Conservation (phyloP, 2,329 filamentous ascomycete genomes). For the Fusarium solani-melongenae region DNA sequence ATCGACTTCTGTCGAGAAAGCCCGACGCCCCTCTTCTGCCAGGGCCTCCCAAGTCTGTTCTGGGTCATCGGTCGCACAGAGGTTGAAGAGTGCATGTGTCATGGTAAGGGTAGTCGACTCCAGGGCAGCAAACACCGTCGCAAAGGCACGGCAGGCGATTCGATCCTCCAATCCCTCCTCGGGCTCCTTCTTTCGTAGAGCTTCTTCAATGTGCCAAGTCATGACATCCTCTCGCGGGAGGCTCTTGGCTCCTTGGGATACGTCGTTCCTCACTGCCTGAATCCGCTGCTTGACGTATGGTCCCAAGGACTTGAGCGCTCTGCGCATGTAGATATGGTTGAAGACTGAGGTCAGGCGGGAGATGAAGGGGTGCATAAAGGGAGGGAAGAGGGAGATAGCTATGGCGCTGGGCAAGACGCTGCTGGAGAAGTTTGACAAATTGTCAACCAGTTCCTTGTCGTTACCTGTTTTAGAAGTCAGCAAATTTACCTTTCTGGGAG, state of each 20-base stretch:
- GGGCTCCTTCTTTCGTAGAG: neutral
- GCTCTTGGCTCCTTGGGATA: neutral
- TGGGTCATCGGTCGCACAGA: rapidly evolving
- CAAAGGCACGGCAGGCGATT: neutral
- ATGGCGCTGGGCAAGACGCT: neutral
- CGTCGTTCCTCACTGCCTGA: neutral
- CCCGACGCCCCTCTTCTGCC: rapidly evolving
- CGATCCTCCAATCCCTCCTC: neutral
- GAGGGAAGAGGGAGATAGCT: neutral
- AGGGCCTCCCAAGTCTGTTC: neutral
- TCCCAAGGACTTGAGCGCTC: neutral
- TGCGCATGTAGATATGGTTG: neutral
- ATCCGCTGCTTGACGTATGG: neutral
- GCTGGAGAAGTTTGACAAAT: neutral
- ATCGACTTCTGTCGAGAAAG: rapidly evolving
- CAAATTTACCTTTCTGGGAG: too few relatives aligned
- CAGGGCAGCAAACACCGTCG: neutral
- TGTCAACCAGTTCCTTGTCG: neutral
- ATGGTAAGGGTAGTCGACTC: neutral
- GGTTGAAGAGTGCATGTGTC: neutral
- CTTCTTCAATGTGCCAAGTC: constrained; percentile 7
- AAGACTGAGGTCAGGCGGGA: neutral
- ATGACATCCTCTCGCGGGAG: neutral
- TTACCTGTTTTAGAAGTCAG: neutral
- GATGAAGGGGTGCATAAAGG: neutral